These are phyloP conservation scores for Geranium rotundifolium DNA, from an alignment of 345 rosid genomes.

Conservation along the genomic window DNA sequence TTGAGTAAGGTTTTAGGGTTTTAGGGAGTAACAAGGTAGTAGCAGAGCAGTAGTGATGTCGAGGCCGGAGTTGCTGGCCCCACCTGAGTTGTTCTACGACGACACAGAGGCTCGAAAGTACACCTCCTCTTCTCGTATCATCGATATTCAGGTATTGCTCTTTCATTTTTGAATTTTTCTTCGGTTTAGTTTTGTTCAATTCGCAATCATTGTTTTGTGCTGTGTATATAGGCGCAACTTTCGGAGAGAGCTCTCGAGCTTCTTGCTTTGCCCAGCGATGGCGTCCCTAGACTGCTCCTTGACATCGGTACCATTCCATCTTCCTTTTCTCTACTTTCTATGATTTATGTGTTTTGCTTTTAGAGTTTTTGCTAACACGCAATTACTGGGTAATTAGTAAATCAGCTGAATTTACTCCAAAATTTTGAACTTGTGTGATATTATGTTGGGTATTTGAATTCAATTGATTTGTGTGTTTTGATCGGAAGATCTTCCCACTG, in stretches of 20 bases:
- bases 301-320: conserved; percentile 50
- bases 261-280: conserved; percentile 79
- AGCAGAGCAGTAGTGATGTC: background rate
- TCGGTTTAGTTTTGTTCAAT: background rate
- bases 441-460: too few relatives aligned
- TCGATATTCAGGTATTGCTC: conserved; percentile 64
- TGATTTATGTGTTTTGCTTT: background rate
- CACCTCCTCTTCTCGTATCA: conserved; percentile 89
- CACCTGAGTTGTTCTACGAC: conserved; percentile 90
- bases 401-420: background rate
- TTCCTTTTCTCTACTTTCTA: background rate
- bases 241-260: conserved; percentile 97
- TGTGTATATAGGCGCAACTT: conserved; percentile 37
- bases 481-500: too few relatives aligned
- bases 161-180: background rate
- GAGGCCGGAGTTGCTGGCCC: conserved; percentile 63
- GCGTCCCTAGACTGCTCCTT: conserved; percentile 65
- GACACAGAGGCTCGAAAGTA: conserved; percentile 81
- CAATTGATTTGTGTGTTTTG: too few relatives aligned
- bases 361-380: background rate
- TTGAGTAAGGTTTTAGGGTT: background rate
- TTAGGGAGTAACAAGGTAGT: background rate
- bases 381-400: background rate
- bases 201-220: background rate
- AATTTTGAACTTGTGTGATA: too few relatives aligned